phyloP scores from a whole-genome alignment of 2,329 filamentous ascomycete species.

The Orbilia ellipsospora region DNA sequence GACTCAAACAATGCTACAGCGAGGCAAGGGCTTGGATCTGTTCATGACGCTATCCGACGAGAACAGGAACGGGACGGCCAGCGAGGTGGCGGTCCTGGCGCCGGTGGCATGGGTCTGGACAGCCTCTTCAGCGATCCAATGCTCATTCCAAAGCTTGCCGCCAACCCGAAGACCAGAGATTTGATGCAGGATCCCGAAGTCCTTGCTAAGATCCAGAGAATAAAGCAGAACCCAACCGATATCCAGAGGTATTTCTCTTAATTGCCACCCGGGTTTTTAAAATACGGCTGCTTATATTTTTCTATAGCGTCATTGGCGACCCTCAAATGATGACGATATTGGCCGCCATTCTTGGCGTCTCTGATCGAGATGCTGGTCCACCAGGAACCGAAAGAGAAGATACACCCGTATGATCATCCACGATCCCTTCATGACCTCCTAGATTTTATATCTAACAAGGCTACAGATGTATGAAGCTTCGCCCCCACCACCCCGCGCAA shows the following conservation, averaged over 20 bases:
- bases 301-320: conserved; percentile 77
- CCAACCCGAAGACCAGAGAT: conserved; percentile 89
- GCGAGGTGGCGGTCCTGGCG: conserved; percentile 65
- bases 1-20: conserved; percentile 92
- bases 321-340: conserved; percentile 93
- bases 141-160: conserved; percentile 87
- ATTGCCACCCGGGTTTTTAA: no score
- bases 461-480: conserved; percentile 61
- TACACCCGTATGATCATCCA: conserved; percentile 58
- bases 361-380: conserved; percentile 75
- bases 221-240: conserved; percentile 82
- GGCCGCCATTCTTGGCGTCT: conserved; percentile 90
- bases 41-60: conserved; percentile 86
- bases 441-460: conserved; percentile 58
- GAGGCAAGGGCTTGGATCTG: conserved; percentile 85
- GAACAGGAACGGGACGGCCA: conserved; percentile 74
- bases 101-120: conserved; percentile 81
- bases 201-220: conserved; percentile 85
- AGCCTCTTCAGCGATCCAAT: conserved; percentile 95
- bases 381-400: conserved; percentile 29
- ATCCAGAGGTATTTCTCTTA: conserved; percentile 66
- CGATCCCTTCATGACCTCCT: conserved; percentile 60
- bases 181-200: conserved; percentile 85
- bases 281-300: no score
- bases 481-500: conserved; percentile 66